These are phyloP conservation scores for Vigna radiata DNA, from an alignment of 306 rosid genomes.

Conservation along the genomic window DNA sequence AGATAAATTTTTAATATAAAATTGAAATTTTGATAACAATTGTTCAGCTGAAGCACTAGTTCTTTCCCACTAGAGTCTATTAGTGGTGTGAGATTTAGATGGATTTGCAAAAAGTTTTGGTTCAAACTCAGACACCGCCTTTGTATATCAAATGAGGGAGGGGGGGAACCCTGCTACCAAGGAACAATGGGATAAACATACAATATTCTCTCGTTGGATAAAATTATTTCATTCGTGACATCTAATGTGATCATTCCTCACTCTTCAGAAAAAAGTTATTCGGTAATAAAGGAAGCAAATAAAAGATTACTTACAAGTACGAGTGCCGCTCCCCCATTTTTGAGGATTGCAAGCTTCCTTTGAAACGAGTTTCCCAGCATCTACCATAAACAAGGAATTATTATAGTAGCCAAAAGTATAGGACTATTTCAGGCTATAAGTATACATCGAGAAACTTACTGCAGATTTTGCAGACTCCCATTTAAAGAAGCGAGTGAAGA, in stretches of 20 bases:
- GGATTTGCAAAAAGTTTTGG: not conserved
- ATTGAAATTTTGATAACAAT: too few species aligned
- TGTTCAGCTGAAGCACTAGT: too few species aligned
- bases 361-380: slow-evolving; percentile 98
- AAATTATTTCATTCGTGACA: not conserved
- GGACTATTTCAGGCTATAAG: slow-evolving; percentile 24
- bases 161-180: not conserved
- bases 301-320: slow-evolving; percentile 67
- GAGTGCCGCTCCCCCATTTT: slow-evolving; percentile 70
- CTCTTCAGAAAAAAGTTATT: slow-evolving; percentile 18
- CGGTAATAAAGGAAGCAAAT: slow-evolving; percentile 39
- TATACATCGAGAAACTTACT: slow-evolving; percentile 57
- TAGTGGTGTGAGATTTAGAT: not conserved
- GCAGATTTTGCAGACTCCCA: slow-evolving; percentile 91
- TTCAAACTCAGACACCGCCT: not conserved
- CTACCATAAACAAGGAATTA: slow-evolving; percentile 52
- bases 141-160: not conserved
- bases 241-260: not conserved
- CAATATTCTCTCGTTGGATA: not conserved
- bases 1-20: not conserved
- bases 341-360: slow-evolving; percentile 82
- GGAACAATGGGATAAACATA: not conserved
- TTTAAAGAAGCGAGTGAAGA: slow-evolving; percentile 93
- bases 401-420: slow-evolving; percentile 37
- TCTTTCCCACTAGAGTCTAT: not conserved